These are phyloP conservation scores for Astrephomene gubernaculifera DNA, from an alignment of 139 green algal species.

Conservation along the genomic window DNA sequence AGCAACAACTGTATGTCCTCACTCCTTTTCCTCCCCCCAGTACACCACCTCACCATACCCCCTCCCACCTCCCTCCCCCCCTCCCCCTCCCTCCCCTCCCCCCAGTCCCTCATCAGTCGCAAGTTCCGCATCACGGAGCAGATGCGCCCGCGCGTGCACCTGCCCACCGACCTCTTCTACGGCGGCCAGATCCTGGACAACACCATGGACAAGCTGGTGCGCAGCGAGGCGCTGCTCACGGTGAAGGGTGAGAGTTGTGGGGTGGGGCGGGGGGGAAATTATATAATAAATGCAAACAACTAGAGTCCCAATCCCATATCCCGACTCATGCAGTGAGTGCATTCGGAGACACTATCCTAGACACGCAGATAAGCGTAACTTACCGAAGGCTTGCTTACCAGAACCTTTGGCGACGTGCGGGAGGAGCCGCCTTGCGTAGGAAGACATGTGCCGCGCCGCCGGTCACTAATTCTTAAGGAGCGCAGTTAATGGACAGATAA, in stretches of 20 bases:
- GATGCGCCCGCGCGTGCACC: slow-evolving; percentile 18
- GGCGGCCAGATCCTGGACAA: slow-evolving; percentile 51
- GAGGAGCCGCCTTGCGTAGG: too few relatives aligned
- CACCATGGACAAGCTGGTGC: slow-evolving; percentile 40
- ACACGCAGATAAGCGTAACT: too few relatives aligned
- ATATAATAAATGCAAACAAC: background rate
- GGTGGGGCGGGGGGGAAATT: background rate
- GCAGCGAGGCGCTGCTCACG: background rate
- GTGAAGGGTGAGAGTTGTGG: slow-evolving; percentile 44
- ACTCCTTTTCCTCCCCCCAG: background rate
- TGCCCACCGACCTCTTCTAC: slow-evolving; percentile 48
- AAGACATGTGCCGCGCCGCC: too few relatives aligned
- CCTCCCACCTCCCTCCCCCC: background rate
- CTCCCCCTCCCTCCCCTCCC: background rate
- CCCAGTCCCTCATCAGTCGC: slow-evolving; percentile 9
- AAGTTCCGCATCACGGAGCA: slow-evolving; percentile 38
- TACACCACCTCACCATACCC: background rate
- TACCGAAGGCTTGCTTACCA: too few relatives aligned
- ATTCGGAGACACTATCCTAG: too few relatives aligned
- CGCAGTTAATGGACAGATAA: too few relatives aligned
- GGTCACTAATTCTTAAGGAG: too few relatives aligned
- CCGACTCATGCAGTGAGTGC: too few relatives aligned
- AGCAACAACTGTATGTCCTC: too few relatives aligned
- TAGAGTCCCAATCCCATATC: too few relatives aligned
- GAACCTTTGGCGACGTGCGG: too few relatives aligned